Conservation (phyloP, 1,284 basidiomycete genomes). For the Limonomyces culmigenus region DNA sequence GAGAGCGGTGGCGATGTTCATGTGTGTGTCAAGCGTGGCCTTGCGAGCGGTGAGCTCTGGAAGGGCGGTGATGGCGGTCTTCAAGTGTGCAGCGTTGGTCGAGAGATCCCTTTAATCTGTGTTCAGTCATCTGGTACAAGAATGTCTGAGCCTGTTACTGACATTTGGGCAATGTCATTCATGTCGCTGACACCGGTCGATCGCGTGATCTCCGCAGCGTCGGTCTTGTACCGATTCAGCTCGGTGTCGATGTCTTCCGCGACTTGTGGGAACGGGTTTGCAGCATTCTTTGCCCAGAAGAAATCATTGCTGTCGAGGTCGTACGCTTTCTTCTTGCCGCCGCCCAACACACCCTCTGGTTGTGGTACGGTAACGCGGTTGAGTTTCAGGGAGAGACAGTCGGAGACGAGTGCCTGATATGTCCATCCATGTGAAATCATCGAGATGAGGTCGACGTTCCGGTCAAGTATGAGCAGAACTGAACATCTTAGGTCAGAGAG, state of each 20-base stretch:
- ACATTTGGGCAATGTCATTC: slow-evolving; percentile 90
- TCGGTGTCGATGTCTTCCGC: slow-evolving; percentile 95
- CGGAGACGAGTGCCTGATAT: slow-evolving; percentile 95
- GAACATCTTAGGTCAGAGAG: slow-evolving; percentile 3
- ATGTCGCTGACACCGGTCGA: slow-evolving; percentile 94
- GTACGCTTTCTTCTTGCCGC: slow-evolving; percentile 66
- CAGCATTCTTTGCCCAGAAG: slow-evolving; percentile 96
- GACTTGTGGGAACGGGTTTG: slow-evolving; percentile 95
- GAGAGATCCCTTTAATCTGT: slow-evolving; percentile 59
- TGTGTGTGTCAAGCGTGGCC: slow-evolving; percentile 92
- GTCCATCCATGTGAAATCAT: slow-evolving; percentile 98
- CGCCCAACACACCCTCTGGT: slow-evolving; percentile 13
- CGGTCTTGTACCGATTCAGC: slow-evolving; percentile 88
- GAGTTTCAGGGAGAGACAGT: slow-evolving; percentile 93
- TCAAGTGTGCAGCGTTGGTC: slow-evolving; percentile 88
- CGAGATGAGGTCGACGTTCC: slow-evolving; percentile 90
- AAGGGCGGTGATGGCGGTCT: slow-evolving; percentile 96
- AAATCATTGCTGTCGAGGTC: slow-evolving; percentile 98
- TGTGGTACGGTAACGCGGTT: slow-evolving; percentile 78
- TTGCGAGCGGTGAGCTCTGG: slow-evolving; percentile 96
- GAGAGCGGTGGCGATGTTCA: slow-evolving; percentile 97
- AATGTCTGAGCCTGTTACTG: slow-evolving; percentile 13
- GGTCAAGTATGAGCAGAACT: slow-evolving; percentile 89
- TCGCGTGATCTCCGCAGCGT: slow-evolving; percentile 93
- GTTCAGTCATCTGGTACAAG: neutral